Base-by-base conservation (phyloP, 148 eudicot genomes). In the Polygonum aviculare region DNA sequence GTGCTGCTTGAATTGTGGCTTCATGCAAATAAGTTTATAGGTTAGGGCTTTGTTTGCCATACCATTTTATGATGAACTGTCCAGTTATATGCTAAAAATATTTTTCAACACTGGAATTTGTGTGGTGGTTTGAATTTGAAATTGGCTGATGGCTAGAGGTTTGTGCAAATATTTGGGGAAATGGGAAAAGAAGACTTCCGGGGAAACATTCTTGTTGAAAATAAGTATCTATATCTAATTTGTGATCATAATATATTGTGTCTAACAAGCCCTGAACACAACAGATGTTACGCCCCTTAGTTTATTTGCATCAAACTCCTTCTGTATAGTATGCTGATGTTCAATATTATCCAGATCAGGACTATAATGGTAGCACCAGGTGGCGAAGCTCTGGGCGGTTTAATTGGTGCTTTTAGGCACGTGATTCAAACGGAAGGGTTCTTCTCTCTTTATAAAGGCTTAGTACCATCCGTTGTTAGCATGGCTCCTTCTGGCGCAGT, bases 401-500 rank as follows among this genome's bases (percentile, higher is more conserved):
- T 92, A 33, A 83, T 92, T 73, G 98, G 98, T 73, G 81, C 94
- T 72, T 92, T 90, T 62, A 87, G 84, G 70, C 88, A 95, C 76
- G 88, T 92, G 85, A 89, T 95, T 77, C 87, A 81, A 81, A 90
- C 93, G 36, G 98, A 95, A 86, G 98, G 98, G 59, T 90, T 95
- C 83, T 89, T 95, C 49, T 90, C 98, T 77, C 94, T 92, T 35
- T 95, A 95, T 80, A 95, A 92, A 82, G 98, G 98, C 65, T 81
- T 95, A 84, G 88, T 83, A 40, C 98, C 98, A 19, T 95, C 98
- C 12, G 82, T 95, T 76, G 82, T 90, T 60, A 90, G 96, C 85
- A 92, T 95, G 97, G 97, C 96, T 75, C 96, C 98, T 78, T 90
- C 98, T 41, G 98, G 97, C 39, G 97, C 98, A 39, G 97, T 95